Evolutionary conservation across 257 asterid species (phyloP).

Genomic region (Solanum appendiculatum): DNA sequence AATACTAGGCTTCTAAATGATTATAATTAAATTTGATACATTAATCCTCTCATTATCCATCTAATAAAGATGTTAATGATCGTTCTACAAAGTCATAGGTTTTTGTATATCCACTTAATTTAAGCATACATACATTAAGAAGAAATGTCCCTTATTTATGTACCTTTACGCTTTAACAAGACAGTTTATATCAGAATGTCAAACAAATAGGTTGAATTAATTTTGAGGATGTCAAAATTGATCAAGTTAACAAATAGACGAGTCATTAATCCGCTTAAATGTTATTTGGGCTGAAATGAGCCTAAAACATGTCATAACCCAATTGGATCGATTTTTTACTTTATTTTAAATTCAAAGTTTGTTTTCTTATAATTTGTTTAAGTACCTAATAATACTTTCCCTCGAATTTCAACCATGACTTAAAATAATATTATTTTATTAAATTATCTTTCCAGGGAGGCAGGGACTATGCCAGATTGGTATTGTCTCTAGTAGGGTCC

Average conservation of each 20-base stretch:
- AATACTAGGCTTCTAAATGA: background rate
- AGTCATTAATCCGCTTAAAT: too few relatives aligned
- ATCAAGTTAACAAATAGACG: background rate
- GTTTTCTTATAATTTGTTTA: background rate
- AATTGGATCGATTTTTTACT: background rate
- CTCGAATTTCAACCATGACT: background rate
- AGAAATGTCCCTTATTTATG: too few relatives aligned
- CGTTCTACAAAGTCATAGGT: background rate
- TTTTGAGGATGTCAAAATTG: too few relatives aligned
- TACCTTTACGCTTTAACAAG: too few relatives aligned
- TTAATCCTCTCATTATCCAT: background rate
- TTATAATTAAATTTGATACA: background rate
- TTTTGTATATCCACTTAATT: background rate
- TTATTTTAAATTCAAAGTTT: background rate
- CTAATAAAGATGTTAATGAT: background rate
- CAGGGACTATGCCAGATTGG: background rate
- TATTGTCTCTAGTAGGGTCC: background rate
- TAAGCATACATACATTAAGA: background rate
- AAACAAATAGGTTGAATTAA: accelerated
- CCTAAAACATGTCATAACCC: background rate
- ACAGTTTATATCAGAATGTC: background rate
- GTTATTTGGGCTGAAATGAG: background rate
- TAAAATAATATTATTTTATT: too few relatives aligned
- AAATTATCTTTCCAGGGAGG: background rate
- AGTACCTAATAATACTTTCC: background rate